Percentiles rank a stretch among this genome's conserved stretches.
These are phyloP conservation scores for Dissoconium aciculare DNA, from an alignment of 2,329 filamentous ascomycete species.

Conservation along the genomic window DNA sequence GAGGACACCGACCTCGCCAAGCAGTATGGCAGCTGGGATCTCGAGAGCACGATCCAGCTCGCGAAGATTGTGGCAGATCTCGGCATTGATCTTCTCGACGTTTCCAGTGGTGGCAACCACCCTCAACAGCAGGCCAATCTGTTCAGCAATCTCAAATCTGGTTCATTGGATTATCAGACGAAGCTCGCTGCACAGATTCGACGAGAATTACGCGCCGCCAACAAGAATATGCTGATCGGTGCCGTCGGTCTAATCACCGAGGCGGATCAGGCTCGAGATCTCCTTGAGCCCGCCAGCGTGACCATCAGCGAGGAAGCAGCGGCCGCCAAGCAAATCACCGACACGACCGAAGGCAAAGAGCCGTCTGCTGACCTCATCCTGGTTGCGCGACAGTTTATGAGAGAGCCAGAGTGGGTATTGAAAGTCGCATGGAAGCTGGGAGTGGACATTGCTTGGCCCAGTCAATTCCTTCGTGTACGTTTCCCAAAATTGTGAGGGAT, in stretches of 20 bases:
- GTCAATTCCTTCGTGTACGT: conserved; percentile 29
- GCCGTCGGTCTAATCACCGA: conserved; percentile 41
- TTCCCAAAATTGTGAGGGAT: conserved; percentile 18
- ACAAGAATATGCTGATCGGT: conserved; percentile 33
- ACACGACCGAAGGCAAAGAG: conserved; percentile 15
- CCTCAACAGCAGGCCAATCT: conserved; percentile 33
- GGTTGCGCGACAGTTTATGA: conserved; percentile 39
- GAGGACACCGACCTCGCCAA: conserved; percentile 40
- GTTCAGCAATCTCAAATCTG: conserved; percentile 13
- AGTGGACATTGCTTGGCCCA: conserved; percentile 34
- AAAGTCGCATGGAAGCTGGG: conserved; percentile 35
- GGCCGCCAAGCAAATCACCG: conserved; percentile 25
- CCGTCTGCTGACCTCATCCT: conserved; percentile 35
- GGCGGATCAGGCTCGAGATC: conserved; percentile 35
- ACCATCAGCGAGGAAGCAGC: conserved; percentile 15
- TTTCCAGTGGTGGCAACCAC: conserved; percentile 61
- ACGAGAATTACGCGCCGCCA: conserved; percentile 24
- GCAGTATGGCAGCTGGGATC: conserved; percentile 48
- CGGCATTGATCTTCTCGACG: conserved; percentile 75
- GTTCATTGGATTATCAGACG: conserved; percentile 35
- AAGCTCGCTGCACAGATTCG: conserved; percentile 34
- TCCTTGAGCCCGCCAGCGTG: conserved; percentile 23
- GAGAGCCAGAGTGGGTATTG: conserved; percentile 41
- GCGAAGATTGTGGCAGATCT: conserved; percentile 52
- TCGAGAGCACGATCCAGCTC: conserved; percentile 48